These are phyloP conservation scores for Hyparrhenia diplandra DNA, from an alignment of 176 grass and related monocot species.

Conservation along the genomic window DNA sequence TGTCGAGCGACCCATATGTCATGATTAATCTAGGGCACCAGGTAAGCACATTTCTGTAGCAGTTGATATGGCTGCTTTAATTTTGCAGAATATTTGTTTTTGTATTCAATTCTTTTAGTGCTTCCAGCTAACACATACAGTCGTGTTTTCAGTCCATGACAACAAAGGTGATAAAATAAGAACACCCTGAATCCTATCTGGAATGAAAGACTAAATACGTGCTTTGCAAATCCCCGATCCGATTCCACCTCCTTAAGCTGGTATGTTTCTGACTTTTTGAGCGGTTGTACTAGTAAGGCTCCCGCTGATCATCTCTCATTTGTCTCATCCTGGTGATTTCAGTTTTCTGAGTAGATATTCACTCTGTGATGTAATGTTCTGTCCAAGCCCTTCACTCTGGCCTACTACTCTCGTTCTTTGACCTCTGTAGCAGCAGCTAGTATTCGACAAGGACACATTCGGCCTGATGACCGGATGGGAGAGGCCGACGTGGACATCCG, in stretches of 20 bases:
- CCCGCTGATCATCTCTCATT: background rate
- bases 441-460: conserved; percentile 97
- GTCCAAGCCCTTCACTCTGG: background rate
- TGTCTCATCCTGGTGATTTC: background rate
- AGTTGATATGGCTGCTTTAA: background rate
- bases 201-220: conserved; percentile 92
- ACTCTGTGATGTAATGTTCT: background rate
- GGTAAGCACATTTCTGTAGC: conserved; percentile 42
- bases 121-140: conserved; percentile 3
- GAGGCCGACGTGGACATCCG: conserved; percentile 90
- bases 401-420: background rate
- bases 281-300: background rate
- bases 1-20: conserved; percentile 97
- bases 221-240: conserved; percentile 84
- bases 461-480: conserved; percentile 82
- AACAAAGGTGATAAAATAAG: conserved; percentile 96
- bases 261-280: conserved; percentile 34
- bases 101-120: background rate
- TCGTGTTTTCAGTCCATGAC: conserved; percentile 69
- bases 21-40: conserved; percentile 85
- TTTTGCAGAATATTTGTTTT: background rate
- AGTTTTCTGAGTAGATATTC: background rate
- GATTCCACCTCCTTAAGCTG: conserved; percentile 71
- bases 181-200: conserved; percentile 90
- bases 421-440: conserved; percentile 48